Evolutionary conservation across 441 rosid genomes (phyloP).

Genomic region (Pelargonium cotyledonis): DNA sequence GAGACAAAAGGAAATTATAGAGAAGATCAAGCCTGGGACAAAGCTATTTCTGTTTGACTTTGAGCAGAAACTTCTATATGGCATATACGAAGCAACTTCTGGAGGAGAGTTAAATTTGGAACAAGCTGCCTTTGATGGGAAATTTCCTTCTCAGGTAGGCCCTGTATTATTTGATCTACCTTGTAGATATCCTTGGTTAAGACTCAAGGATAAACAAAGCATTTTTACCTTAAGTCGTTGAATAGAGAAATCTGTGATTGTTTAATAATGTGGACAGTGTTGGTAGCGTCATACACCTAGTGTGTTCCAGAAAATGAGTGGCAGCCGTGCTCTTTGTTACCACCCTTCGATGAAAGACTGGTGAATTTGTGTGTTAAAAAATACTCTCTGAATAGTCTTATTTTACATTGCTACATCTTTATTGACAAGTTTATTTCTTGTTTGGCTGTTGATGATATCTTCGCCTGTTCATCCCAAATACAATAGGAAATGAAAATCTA

Average conservation of each 20-base stretch:
- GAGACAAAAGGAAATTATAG: slow-evolving; percentile 19
- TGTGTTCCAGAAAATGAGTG: neutral
- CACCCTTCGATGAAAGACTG: too few species aligned
- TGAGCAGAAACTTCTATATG: slow-evolving; percentile 31
- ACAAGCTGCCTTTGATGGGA: slow-evolving; percentile 28
- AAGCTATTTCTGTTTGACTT: slow-evolving; percentile 32
- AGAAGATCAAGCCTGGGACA: slow-evolving; percentile 25
- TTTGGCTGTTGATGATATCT: neutral
- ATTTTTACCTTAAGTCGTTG: neutral
- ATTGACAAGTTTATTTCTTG: neutral
- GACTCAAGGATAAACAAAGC: neutral
- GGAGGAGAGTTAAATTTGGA: slow-evolving; percentile 28
- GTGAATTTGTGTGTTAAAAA: too few species aligned
- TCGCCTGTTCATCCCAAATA: neutral
- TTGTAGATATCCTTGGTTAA: neutral
- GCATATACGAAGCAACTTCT: slow-evolving; percentile 26
- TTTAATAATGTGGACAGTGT: neutral
- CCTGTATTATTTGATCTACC: neutral
- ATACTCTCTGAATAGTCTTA: too few species aligned
- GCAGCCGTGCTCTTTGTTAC: neutral
- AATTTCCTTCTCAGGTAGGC: slow-evolving; percentile 33
- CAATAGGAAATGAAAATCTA: too few species aligned
- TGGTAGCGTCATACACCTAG: neutral
- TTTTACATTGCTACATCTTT: neutral
- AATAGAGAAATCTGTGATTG: neutral